A percentile compares a stretch with the other conserved stretches of the same genome.
phyloP scores from a whole-genome alignment of 768 basidiomycete genomes.

The Mycena latifolia region DNA sequence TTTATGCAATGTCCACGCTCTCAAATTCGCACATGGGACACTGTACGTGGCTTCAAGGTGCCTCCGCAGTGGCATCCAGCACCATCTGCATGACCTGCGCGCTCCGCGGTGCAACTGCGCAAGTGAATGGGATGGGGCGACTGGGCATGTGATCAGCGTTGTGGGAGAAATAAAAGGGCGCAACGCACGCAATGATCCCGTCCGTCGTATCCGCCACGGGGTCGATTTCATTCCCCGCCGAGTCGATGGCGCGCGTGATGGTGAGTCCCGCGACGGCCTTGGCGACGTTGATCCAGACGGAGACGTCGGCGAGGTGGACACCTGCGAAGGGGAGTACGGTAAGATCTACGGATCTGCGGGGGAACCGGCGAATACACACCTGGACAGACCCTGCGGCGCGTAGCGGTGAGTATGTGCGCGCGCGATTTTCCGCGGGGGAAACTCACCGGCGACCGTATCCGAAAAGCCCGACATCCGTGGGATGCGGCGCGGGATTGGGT shows the following conservation, averaged over 20 bases:
- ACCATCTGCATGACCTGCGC: slow-evolving; percentile 26
- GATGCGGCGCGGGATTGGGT: slow-evolving; percentile 36
- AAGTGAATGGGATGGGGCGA: too few species aligned
- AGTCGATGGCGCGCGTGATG: slow-evolving; percentile 37
- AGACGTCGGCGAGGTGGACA: slow-evolving; percentile 37
- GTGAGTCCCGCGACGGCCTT: slow-evolving; percentile 38
- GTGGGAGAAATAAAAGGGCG: background rate
- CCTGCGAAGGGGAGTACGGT: background rate
- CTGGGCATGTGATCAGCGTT: slow-evolving; percentile 31
- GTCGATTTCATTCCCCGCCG: slow-evolving; percentile 36
- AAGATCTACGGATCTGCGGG: background rate
- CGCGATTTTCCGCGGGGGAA: background rate
- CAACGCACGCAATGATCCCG: slow-evolving; percentile 36
- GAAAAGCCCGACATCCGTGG: slow-evolving; percentile 39
- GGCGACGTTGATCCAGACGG: slow-evolving; percentile 37
- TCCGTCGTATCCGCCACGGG: slow-evolving; percentile 34
- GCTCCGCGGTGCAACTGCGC: too few species aligned
- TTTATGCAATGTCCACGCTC: too few species aligned
- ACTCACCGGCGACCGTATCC: slow-evolving; percentile 44
- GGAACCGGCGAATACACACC: background rate
- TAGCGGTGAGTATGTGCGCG: background rate
- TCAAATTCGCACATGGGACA: too few species aligned
- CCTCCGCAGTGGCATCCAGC: slow-evolving; percentile 24
- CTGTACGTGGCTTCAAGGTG: too few species aligned
- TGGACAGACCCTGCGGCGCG: slow-evolving; percentile 23